These are phyloP conservation scores for Termitomyces sp. DNA, from an alignment of 768 basidiomycete species.

Conservation along the genomic window DNA sequence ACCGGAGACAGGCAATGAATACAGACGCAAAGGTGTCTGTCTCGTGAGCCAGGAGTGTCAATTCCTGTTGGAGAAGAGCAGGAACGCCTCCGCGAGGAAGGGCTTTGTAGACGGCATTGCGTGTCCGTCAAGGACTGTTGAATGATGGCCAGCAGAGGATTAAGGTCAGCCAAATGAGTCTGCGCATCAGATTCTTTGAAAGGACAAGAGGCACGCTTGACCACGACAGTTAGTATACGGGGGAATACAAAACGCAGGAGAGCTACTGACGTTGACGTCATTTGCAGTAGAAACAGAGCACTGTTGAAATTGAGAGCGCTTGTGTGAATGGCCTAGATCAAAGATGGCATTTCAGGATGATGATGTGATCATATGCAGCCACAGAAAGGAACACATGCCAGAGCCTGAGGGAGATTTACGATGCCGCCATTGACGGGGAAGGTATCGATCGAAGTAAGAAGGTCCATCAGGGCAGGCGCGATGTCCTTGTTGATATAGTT, in stretches of 20 bases:
- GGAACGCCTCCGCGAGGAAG: slow-evolving; percentile 24
- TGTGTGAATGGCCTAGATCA: slow-evolving; percentile 24
- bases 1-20: slow-evolving; percentile 22
- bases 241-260: background rate
- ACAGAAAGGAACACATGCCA: slow-evolving; percentile 15
- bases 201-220: slow-evolving; percentile 10
- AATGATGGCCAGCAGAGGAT: slow-evolving; percentile 22
- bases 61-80: slow-evolving; percentile 23
- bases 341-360: background rate
- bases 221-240: background rate
- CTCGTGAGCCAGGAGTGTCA: slow-evolving; percentile 15
- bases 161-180: slow-evolving; percentile 17
- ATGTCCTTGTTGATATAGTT: slow-evolving; percentile 23
- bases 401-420: slow-evolving; percentile 19
- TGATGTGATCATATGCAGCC: background rate
- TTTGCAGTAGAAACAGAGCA: slow-evolving; percentile 20
- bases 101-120: slow-evolving; percentile 21
- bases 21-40: slow-evolving; percentile 15
- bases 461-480: slow-evolving; percentile 18
- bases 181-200: slow-evolving; percentile 20
- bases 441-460: slow-evolving; percentile 25
- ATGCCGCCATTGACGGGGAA: slow-evolving; percentile 20
- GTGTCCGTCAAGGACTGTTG: slow-evolving; percentile 14
- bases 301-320: slow-evolving; percentile 16
- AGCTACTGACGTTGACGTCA: slow-evolving; percentile 20